These are phyloP conservation scores for Plasmodium ovale DNA, from an alignment of 169 alveolate species.

Conservation along the genomic window DNA sequence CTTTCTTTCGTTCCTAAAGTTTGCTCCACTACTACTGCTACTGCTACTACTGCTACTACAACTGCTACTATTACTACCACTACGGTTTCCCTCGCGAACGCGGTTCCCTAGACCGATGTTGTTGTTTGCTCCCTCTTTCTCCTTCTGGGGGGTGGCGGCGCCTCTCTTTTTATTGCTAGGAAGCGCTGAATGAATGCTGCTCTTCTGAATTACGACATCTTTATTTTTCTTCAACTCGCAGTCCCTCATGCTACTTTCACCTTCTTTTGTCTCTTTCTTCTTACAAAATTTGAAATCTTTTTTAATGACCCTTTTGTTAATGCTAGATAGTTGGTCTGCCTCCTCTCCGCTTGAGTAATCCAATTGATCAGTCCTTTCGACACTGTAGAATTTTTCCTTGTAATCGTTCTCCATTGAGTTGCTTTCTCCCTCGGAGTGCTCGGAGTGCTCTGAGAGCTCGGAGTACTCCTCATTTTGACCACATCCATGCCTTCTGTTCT, in stretches of 20 bases:
- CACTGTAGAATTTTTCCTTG: background rate
- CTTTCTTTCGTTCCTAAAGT: background rate
- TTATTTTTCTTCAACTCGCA: background rate
- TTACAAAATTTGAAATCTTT: background rate
- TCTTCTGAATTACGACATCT: background rate
- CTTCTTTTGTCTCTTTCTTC: background rate
- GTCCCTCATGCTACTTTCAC: background rate
- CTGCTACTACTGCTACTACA: background rate
- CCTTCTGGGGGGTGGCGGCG: too few relatives aligned
- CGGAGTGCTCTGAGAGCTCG: too few relatives aligned
- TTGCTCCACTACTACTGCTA: background rate
- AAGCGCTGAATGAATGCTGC: background rate
- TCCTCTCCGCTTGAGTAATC: background rate
- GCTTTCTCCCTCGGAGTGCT: background rate
- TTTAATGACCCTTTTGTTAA: slow-evolving; percentile 3
- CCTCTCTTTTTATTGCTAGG: too few relatives aligned
- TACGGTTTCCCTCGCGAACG: too few relatives aligned
- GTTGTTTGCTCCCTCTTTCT: too few relatives aligned
- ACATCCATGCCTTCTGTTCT: too few relatives aligned
- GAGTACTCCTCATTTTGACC: too few relatives aligned
- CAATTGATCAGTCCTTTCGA: background rate
- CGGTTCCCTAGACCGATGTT: too few relatives aligned
- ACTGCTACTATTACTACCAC: background rate
- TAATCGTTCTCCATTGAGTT: background rate
- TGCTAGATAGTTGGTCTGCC: background rate